A percentile compares a stretch with the other conserved stretches of the same genome.
Evolutionary conservation across 495 filamentous ascomycete species (phyloP).

Genomic region (Achaetomiella virescens): DNA sequence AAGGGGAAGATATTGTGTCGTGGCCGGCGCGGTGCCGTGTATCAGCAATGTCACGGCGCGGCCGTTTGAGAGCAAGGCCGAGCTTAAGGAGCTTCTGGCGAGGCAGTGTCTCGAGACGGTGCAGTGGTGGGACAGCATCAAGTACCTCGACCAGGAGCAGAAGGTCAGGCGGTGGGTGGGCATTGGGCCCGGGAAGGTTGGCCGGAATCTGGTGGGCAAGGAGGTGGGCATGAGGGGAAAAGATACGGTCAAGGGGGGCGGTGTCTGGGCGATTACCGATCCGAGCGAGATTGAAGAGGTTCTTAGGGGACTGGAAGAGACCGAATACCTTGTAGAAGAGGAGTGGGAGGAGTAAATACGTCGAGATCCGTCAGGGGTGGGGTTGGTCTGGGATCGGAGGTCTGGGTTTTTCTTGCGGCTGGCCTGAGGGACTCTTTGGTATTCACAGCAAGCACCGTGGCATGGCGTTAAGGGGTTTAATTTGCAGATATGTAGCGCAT

Average conservation of each 20-base stretch:
- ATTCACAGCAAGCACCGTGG: no score
- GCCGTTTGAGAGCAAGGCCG: conserved; percentile 65
- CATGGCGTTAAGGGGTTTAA: no score
- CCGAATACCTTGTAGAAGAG: conserved; percentile 49
- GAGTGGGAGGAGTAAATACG: conserved; percentile 21
- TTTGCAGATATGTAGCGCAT: no score
- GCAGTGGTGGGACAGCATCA: conserved; percentile 86
- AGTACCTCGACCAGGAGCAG: conserved; percentile 79
- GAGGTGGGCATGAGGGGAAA: conserved; percentile 82
- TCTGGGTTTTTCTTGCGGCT: no score
- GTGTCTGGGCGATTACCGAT: conserved; percentile 87
- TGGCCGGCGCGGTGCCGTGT: conserved; percentile 72
- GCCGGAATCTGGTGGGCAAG: conserved; percentile 88
- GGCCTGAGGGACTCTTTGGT: no score
- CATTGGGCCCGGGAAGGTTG: conserved; percentile 91
- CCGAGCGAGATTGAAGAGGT: conserved; percentile 76
- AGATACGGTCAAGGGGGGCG: conserved; percentile 74
- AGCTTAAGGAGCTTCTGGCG: conserved; percentile 70
- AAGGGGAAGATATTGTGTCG: conserved; percentile 48
- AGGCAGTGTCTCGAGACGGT: conserved; percentile 82
- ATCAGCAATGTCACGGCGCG: conserved; percentile 78
- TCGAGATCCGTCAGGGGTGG: no score
- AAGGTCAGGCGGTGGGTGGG: conserved; percentile 86
- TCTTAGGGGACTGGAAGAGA: conserved; percentile 65
- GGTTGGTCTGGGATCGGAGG: no score